Evolutionary conservation across 495 filamentous ascomycete species (phyloP).

Genomic region (Aspergillus heteromorphus): DNA sequence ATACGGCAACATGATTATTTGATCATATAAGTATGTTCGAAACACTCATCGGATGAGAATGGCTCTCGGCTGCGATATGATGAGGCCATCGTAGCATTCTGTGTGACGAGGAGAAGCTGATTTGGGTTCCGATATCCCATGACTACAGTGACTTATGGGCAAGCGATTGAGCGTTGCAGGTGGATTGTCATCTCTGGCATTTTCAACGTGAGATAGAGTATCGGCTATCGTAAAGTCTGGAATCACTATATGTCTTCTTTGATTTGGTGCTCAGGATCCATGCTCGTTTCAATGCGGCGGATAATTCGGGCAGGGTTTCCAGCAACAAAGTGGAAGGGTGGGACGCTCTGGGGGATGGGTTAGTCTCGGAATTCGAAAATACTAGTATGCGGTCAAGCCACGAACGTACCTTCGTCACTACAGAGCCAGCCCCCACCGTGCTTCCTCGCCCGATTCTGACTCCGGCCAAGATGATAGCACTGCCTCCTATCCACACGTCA

Average conservation of each 20-base stretch:
- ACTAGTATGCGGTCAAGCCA: neutral
- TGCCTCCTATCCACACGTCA: conserved; percentile 81
- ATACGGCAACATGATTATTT: conserved; percentile 20
- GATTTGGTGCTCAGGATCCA: conserved; percentile 15
- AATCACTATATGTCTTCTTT: neutral
- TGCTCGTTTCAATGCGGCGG: conserved; percentile 35
- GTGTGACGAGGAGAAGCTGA: neutral
- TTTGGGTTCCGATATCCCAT: neutral
- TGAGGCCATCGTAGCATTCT: neutral
- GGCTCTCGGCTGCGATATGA: neutral
- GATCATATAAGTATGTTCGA: neutral
- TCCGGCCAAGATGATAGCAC: conserved; percentile 61
- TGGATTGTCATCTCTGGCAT: neutral
- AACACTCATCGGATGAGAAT: neutral
- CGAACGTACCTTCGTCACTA: conserved; percentile 69
- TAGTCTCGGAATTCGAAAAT: neutral
- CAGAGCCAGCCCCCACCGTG: conserved; percentile 71
- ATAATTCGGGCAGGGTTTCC: conserved; percentile 62
- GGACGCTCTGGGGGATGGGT: conserved; percentile 41
- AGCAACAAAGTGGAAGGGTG: conserved; percentile 50
- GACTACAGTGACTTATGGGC: neutral
- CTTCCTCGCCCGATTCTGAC: conserved; percentile 68
- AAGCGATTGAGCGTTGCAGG: neutral
- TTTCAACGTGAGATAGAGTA: neutral
- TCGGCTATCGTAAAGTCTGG: neutral